phyloP scores from a whole-genome alignment of 768 basidiomycete species.

The Auricularia auricula-judae region DNA sequence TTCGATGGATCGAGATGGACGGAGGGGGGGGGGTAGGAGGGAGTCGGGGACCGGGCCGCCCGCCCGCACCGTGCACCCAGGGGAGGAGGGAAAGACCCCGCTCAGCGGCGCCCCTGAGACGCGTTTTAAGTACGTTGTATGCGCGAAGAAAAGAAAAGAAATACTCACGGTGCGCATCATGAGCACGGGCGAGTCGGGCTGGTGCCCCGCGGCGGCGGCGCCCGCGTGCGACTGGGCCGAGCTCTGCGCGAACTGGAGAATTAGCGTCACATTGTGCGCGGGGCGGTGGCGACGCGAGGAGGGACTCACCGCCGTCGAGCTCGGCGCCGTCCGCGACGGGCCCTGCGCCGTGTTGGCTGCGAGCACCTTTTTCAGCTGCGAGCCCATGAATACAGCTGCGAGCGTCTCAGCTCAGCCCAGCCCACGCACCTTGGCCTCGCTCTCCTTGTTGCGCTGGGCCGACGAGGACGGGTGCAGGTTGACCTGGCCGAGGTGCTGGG shows the following conservation, averaged over 20 bases:
- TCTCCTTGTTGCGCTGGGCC: constrained; percentile 53
- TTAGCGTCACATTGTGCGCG: not conserved
- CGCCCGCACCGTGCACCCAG: too few relatives aligned
- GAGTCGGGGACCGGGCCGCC: too few relatives aligned
- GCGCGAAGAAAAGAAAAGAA: not conserved
- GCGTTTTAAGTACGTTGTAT: not conserved
- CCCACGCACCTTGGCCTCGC: constrained; percentile 62
- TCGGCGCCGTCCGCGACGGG: not conserved
- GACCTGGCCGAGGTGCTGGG: constrained; percentile 56
- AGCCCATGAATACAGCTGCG: too few relatives aligned
- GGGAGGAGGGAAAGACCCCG: too few relatives aligned
- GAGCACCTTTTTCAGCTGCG: not conserved
- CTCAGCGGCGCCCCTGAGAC: not conserved
- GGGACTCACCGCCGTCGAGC: not conserved
- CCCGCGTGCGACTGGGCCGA: not conserved
- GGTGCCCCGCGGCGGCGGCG: not conserved
- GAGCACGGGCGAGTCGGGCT: not conserved
- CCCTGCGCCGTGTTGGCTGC: not conserved
- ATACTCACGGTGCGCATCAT: not conserved
- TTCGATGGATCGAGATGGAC: too few relatives aligned
- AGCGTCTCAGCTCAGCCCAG: not conserved
- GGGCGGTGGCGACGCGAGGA: not conserved
- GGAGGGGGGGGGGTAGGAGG: too few relatives aligned
- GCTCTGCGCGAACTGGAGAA: not conserved
- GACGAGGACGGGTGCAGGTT: constrained; percentile 58